Conservation (phyloP, 768 basidiomycete species). For the Naganishia vaughanmartiniae region DNA sequence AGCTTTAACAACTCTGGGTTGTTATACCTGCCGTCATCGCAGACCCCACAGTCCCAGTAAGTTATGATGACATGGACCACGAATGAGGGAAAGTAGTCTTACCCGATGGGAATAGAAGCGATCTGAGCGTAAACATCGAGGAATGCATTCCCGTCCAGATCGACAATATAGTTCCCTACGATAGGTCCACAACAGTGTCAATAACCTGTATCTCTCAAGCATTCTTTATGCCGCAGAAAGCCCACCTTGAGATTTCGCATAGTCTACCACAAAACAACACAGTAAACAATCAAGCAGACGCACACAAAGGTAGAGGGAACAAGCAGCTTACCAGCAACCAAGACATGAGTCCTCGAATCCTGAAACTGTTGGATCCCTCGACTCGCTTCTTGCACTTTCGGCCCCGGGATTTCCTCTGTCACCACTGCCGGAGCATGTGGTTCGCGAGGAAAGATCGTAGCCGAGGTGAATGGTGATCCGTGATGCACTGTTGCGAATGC, state of each 20-base stretch:
- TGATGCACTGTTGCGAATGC: neutral
- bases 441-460: constrained; percentile 1
- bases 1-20: constrained; percentile 35
- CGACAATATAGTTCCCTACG: constrained; percentile 54
- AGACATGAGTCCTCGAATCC: neutral
- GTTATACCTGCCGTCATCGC: constrained; percentile 28
- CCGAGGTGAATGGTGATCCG: neutral
- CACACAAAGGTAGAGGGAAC: neutral
- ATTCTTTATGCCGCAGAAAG: neutral
- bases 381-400: constrained; percentile 21
- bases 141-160: constrained; percentile 54
- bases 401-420: constrained; percentile 33
- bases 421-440: constrained; percentile 31
- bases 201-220: constrained; percentile 28
- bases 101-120: constrained; percentile 52
- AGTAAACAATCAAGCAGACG: neutral
- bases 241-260: neutral
- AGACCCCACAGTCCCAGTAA: neutral
- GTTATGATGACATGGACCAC: neutral
- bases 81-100: neutral
- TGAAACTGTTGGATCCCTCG: neutral
- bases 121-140: constrained; percentile 55
- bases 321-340: constrained; percentile 21
- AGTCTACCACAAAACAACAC: neutral
- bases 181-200: neutral